These are phyloP conservation scores for Mycena galericulata DNA, from an alignment of 768 basidiomycete genomes.

Conservation along the genomic window DNA sequence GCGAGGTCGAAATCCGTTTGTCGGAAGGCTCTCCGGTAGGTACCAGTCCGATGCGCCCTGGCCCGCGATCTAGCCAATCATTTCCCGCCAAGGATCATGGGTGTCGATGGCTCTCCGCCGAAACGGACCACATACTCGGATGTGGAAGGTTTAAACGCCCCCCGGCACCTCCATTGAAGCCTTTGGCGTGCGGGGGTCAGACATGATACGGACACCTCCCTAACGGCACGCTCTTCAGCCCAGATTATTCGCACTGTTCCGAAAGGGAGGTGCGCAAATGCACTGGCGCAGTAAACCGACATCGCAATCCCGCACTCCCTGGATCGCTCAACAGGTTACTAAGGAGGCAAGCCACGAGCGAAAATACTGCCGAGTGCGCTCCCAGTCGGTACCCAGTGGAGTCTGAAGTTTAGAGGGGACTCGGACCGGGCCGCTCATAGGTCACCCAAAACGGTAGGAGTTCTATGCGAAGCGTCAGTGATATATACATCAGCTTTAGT, in stretches of 20 bases:
- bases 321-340: background rate
- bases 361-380: background rate
- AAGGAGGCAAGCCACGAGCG: background rate
- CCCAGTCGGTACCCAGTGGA: background rate
- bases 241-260: conserved; percentile 6
- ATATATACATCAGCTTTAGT: too few species aligned
- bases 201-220: too few species aligned
- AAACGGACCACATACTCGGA: conserved; percentile 1
- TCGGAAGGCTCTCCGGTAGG: background rate
- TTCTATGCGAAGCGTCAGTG: too few species aligned
- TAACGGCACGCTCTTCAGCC: background rate
- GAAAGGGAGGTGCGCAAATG: background rate
- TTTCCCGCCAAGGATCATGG: conserved; percentile 14
- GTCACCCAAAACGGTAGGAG: too few species aligned
- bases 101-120: conserved; percentile 16
- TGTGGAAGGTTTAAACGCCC: conserved; percentile 8
- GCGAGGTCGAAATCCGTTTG: background rate
- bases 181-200: conserved; percentile 7
- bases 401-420: background rate
- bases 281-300: background rate
- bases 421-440: background rate
- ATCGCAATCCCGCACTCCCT: background rate
- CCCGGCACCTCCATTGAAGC: conserved; percentile 13
- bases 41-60: too few species aligned
- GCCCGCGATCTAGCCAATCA: conserved; percentile 15